A percentile compares a stretch with the other conserved stretches of the same genome.
Conservation (phyloP, 2,329 filamentous ascomycete genomes). For the Pseudogymnoascus sp. region DNA sequence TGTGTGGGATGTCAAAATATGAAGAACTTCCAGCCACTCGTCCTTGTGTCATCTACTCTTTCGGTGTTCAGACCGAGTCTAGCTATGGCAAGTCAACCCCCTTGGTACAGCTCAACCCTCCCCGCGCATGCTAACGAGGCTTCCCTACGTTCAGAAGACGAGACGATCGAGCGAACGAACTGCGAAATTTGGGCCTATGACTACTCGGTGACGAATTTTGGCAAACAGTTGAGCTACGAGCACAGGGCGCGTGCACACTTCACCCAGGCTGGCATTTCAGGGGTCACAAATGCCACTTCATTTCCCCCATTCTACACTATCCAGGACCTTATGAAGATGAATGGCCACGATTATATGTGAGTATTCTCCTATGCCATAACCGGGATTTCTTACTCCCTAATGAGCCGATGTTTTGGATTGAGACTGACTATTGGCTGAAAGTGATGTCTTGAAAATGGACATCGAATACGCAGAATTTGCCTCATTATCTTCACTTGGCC, state of each 20-base stretch:
- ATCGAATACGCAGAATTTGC: slow-evolving; percentile 33
- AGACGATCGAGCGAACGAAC: slow-evolving; percentile 33
- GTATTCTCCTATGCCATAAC: neutral
- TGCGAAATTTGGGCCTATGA: slow-evolving; percentile 36
- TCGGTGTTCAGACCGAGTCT: slow-evolving; percentile 33
- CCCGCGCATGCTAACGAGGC: neutral
- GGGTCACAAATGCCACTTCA: slow-evolving; percentile 22
- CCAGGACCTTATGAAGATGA: slow-evolving; percentile 32
- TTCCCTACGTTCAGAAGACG: slow-evolving; percentile 25
- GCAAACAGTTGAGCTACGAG: slow-evolving; percentile 10
- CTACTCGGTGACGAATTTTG: slow-evolving; percentile 31
- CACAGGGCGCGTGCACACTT: slow-evolving; percentile 26
- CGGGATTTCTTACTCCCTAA: neutral
- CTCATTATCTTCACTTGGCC: slow-evolving; percentile 24
- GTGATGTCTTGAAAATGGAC: slow-evolving; percentile 36
- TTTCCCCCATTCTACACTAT: slow-evolving; percentile 31
- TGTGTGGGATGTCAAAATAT: slow-evolving; percentile 36
- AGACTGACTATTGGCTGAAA: slow-evolving; percentile 14
- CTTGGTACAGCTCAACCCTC: neutral
- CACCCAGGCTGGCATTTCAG: slow-evolving; percentile 28
- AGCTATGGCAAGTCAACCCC: slow-evolving; percentile 27
- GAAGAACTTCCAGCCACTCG: slow-evolving; percentile 21
- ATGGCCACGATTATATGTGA: slow-evolving; percentile 33
- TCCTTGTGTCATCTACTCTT: slow-evolving; percentile 33
- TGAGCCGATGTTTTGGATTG: neutral